phyloP scores from a whole-genome alignment of 495 filamentous ascomycete genomes.

The Mycothermus thermophilus region DNA sequence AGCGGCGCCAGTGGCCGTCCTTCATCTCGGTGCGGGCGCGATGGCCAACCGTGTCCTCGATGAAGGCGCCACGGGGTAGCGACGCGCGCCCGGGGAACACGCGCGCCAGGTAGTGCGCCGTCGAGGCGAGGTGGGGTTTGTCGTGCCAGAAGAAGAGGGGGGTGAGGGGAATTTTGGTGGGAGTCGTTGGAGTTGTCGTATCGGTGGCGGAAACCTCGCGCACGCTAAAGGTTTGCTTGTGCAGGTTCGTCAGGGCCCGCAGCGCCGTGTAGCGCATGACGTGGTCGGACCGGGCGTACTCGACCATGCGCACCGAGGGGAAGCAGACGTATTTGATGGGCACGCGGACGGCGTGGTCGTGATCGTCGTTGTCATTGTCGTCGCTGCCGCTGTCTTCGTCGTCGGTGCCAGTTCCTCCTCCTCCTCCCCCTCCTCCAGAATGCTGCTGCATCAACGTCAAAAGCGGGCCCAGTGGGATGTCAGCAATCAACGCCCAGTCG shows the following conservation, averaged over 20 bases:
- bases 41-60: slow-evolving; percentile 34
- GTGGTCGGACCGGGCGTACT: slow-evolving; percentile 29
- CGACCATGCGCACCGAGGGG: slow-evolving; percentile 28
- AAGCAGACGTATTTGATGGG: slow-evolving; percentile 31
- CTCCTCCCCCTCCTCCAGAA: not conserved
- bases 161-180: slow-evolving; percentile 25
- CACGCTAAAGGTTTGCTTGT: slow-evolving; percentile 23
- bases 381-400: not conserved
- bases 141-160: slow-evolving; percentile 40
- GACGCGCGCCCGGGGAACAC: slow-evolving; percentile 29
- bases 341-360: not conserved
- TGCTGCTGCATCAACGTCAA: slow-evolving; percentile 26
- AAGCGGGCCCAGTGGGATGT: slow-evolving; percentile 25
- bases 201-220: not conserved
- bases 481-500: slow-evolving; percentile 29
- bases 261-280: slow-evolving; percentile 24
- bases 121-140: slow-evolving; percentile 33
- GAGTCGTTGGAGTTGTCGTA: slow-evolving; percentile 1
- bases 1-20: slow-evolving; percentile 28
- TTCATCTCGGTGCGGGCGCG: slow-evolving; percentile 35
- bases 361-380: not conserved
- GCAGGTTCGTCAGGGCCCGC: slow-evolving; percentile 21
- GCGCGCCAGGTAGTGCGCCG: slow-evolving; percentile 27
- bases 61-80: slow-evolving; percentile 30
- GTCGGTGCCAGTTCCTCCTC: not conserved